Conservation (phyloP, 2,329 filamentous ascomycete genomes). For the Rutstroemia sp. region DNA sequence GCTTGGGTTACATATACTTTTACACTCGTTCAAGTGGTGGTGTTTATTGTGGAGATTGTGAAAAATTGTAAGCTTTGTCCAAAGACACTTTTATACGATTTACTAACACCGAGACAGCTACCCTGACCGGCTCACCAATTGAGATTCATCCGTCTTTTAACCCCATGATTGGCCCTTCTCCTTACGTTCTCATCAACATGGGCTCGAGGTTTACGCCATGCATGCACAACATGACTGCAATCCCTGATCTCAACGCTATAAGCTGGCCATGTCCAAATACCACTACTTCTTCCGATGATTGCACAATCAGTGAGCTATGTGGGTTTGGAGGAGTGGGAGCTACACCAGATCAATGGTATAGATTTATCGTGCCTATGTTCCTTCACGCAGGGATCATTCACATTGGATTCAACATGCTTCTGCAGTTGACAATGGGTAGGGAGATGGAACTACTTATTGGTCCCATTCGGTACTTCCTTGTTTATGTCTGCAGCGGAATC, state of each 20-base stretch:
- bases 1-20: conserved; percentile 81
- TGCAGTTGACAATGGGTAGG: conserved; percentile 81
- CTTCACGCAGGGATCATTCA: conserved; percentile 90
- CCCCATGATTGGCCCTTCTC: conserved; percentile 92
- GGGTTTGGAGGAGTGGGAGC: conserved; percentile 56
- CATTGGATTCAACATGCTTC: conserved; percentile 89
- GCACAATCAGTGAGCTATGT: conserved; percentile 72
- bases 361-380: conserved; percentile 94
- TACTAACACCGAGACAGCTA: conserved; percentile 38
- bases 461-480: conserved; percentile 76
- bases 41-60: conserved; percentile 84
- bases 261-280: conserved; percentile 77
- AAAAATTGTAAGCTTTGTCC: conserved; percentile 61
- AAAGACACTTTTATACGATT: background rate
- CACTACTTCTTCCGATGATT: conserved; percentile 53
- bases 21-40: conserved; percentile 66
- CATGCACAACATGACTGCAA: conserved; percentile 74
- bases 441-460: conserved; percentile 94
- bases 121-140: conserved; percentile 61
- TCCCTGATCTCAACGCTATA: conserved; percentile 49
- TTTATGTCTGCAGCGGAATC: conserved; percentile 87
- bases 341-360: conserved; percentile 86
- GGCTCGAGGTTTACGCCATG: conserved; percentile 87
- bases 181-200: conserved; percentile 92
- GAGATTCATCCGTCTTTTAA: conserved; percentile 72